A percentile compares a stretch with the other conserved stretches of the same genome.
These are phyloP conservation scores for Penicillium steckii DNA, from an alignment of 495 filamentous ascomycete species.

Conservation along the genomic window DNA sequence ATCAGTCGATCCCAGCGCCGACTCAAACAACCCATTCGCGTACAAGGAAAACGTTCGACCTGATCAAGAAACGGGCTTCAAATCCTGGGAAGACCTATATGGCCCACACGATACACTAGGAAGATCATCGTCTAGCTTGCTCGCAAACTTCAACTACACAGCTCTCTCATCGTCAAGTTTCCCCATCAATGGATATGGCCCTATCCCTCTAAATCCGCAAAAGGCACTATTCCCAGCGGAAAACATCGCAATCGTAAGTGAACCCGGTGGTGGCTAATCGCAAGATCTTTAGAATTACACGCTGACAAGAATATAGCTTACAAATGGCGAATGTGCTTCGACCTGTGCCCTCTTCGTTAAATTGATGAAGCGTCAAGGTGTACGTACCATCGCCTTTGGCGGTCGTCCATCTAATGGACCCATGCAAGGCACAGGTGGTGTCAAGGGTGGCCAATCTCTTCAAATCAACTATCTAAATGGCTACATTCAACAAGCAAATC, in stretches of 20 bases:
- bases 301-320: slow-evolving; percentile 23
- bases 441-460: slow-evolving; percentile 49
- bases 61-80: slow-evolving; percentile 37
- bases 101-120: slow-evolving; percentile 42
- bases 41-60: slow-evolving; percentile 22
- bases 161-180: slow-evolving; percentile 30
- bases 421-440: slow-evolving; percentile 64
- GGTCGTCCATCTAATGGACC: slow-evolving; percentile 54
- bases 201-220: slow-evolving; percentile 24
- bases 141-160: slow-evolving; percentile 50
- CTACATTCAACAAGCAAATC: slow-evolving; percentile 29
- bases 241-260: slow-evolving; percentile 47
- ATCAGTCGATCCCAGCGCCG: slow-evolving; percentile 9
- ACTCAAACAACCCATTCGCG: slow-evolving; percentile 19
- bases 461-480: slow-evolving; percentile 28
- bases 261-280: neutral
- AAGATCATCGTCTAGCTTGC: slow-evolving; percentile 45
- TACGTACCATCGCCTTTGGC: slow-evolving; percentile 61
- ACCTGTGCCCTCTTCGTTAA: slow-evolving; percentile 62
- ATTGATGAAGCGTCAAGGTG: slow-evolving; percentile 53
- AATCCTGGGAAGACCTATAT: slow-evolving; percentile 53
- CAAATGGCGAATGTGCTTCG: slow-evolving; percentile 64
- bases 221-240: slow-evolving; percentile 43
- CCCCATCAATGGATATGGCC: slow-evolving; percentile 42
- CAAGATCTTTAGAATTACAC: neutral